Evolutionary conservation across 768 basidiomycete species (phyloP).

Genomic region (Atractiella rhizophila): DNA sequence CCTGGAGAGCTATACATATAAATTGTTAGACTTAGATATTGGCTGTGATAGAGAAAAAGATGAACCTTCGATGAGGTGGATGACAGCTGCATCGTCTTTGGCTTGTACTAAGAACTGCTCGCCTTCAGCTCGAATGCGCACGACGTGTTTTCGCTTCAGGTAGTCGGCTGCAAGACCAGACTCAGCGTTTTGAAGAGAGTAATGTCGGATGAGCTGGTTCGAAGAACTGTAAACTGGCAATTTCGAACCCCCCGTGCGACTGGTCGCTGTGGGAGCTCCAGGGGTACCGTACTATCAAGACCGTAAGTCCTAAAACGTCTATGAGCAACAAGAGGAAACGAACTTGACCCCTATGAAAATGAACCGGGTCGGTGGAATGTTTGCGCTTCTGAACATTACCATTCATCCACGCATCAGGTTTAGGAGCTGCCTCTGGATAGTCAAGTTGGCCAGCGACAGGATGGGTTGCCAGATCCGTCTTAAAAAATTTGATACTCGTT

Average conservation of each 20-base stretch:
- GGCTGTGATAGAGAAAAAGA: background rate
- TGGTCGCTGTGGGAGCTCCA: background rate
- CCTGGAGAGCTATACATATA: slow-evolving; percentile 47
- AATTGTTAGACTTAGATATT: slow-evolving; percentile 4
- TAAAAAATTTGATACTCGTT: slow-evolving; percentile 48
- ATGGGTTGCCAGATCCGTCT: slow-evolving; percentile 19
- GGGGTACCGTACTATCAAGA: background rate
- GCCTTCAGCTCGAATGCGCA: slow-evolving; percentile 69
- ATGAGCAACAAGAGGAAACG: no score
- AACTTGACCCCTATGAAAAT: background rate
- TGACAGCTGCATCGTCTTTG: slow-evolving; percentile 52
- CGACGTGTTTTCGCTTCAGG: slow-evolving; percentile 72
- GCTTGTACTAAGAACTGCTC: slow-evolving; percentile 93
- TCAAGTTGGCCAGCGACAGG: slow-evolving; percentile 11
- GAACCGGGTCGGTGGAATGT: no score
- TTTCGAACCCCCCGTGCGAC: background rate
- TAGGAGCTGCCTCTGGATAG: slow-evolving; percentile 5
- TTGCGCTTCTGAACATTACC: no score
- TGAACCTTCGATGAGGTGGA: slow-evolving; percentile 72
- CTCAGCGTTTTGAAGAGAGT: slow-evolving; percentile 33
- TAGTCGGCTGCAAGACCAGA: slow-evolving; percentile 90
- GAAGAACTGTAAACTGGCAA: slow-evolving; percentile 1
- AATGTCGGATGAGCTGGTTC: slow-evolving; percentile 15
- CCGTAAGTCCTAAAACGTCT: background rate
- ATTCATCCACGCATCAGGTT: background rate